Evolutionary conservation across 2,329 filamentous ascomycete species (phyloP), one percentile per base, ranked within the genome.

Genomic region (Sclerotinia trifoliorum): DNA sequence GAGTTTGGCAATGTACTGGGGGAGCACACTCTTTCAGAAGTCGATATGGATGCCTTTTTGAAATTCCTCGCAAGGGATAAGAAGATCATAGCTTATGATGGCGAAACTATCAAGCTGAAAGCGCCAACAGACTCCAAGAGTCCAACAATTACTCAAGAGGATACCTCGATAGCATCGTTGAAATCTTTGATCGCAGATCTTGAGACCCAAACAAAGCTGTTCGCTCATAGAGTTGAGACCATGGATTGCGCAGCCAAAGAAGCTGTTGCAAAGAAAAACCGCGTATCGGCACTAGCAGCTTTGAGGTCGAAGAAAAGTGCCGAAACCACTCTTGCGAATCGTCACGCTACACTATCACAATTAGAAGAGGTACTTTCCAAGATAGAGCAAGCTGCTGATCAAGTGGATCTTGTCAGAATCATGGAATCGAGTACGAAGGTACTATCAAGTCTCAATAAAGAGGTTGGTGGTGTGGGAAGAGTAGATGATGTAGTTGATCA

Each of bases 311-410:
- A 93, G 81, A 97, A 95, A 78, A 81, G 91, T 10, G 88, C 90
- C 39, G 93, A 97, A 78, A 81, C 85, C 2, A 90, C 88, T 15
- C 83, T 98, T 0, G 82, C 86, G 42, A 87, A 88, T 71, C 88
- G 94, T 17, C 87, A 89, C 42, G 88, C 88, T 11, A 91, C 91
- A 0, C 84, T 97, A 2, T 82, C 83, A 54, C 93, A 97, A 78
- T 84, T 99, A 1, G 93, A 98, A 79, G 88, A 92, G 71, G 89
- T 96, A 0, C 91, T 93, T 66, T 80, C 84, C n/a, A 91, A 90
- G 76, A 91, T 99, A 65, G 90, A 97, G 77, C 89, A 94, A 78
- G 95, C 95, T 0, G 85, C 88, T 0, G 91, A 94, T 78, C 92
- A 97, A 71, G 88, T 96, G 11, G 90, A 93, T 74, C 85, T 97